Evolutionary conservation across 169 alveolate species (phyloP).

Genomic region (Cryptosporidium meleagridis): DNA sequence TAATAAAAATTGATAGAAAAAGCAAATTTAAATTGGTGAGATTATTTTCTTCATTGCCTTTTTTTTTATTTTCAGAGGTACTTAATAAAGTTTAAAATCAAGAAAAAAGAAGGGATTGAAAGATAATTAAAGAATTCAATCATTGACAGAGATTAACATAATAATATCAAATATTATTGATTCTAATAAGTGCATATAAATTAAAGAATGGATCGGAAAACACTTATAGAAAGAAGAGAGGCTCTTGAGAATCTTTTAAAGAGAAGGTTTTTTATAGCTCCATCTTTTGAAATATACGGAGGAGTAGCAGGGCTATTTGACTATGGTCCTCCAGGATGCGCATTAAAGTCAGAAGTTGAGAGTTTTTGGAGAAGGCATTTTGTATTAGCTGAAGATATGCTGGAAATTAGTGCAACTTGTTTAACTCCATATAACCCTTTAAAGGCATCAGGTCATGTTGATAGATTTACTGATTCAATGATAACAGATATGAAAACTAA

Average conservation of each 20-base stretch:
- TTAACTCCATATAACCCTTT: slow-evolving; percentile 94
- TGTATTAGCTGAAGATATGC: slow-evolving; percentile 95
- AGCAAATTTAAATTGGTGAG: not conserved
- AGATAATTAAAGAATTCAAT: too few relatives aligned
- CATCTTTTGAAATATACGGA: slow-evolving; percentile 95
- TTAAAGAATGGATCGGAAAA: slow-evolving; percentile 1
- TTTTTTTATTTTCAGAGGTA: not conserved
- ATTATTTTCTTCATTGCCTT: too few relatives aligned
- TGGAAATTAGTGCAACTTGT: slow-evolving; percentile 91
- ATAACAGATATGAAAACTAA: slow-evolving; percentile 92
- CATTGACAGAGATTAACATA: too few relatives aligned
- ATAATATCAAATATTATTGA: not conserved
- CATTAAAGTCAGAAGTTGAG: slow-evolving; percentile 93
- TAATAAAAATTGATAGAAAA: not conserved
- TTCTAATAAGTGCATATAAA: too few relatives aligned
- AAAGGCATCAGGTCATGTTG: slow-evolving; percentile 97
- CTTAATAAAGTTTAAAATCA: not conserved
- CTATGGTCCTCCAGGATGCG: slow-evolving; percentile 97
- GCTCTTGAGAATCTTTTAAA: slow-evolving; percentile 90
- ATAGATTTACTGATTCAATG: slow-evolving; percentile 96
- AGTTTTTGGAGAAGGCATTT: slow-evolving; percentile 96
- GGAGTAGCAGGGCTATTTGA: slow-evolving; percentile 97
- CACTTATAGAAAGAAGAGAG: slow-evolving; percentile 17
- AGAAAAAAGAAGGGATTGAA: not conserved
- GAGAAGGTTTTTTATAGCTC: slow-evolving; percentile 91